These are phyloP conservation scores for Aplosporella prunicola DNA, from an alignment of 2,329 filamentous ascomycete genomes.

Conservation along the genomic window DNA sequence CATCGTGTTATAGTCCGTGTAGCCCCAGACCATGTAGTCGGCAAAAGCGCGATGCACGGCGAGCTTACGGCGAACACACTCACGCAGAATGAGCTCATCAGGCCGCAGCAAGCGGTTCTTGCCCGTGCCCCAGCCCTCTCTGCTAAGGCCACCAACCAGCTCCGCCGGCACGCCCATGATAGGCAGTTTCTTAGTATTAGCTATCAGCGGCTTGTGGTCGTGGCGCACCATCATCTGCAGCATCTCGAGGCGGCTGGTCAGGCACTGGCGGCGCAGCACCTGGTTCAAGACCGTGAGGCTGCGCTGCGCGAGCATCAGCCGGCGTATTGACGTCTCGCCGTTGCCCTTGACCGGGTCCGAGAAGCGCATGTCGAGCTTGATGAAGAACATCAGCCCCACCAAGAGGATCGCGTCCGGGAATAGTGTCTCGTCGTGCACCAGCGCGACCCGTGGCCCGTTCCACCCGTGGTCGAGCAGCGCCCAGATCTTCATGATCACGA, in stretches of 20 bases:
- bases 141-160: background rate
- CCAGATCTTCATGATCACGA: conserved; percentile 55
- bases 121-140: conserved; percentile 8
- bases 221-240: conserved; percentile 43
- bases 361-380: conserved; percentile 64
- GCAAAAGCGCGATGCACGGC: conserved; percentile 7
- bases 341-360: conserved; percentile 52
- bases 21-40: conserved; percentile 8
- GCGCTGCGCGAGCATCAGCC: conserved; percentile 44
- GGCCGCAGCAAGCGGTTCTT: conserved; percentile 8
- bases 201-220: background rate
- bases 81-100: conserved; percentile 12
- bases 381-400: conserved; percentile 53
- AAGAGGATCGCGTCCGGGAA: conserved; percentile 55
- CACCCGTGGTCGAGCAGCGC: conserved; percentile 58
- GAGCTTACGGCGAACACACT: conserved; percentile 8
- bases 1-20: conserved; percentile 3
- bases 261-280: conserved; percentile 49
- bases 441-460: conserved; percentile 43
- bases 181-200: background rate
- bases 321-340: conserved; percentile 27
- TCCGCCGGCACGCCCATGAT: conserved; percentile 4
- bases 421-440: conserved; percentile 44
- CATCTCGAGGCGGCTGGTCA: conserved; percentile 42
- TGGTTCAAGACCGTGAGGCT: conserved; percentile 49